Base-by-base conservation (phyloP, 176 grass and related monocot genomes). In the Microstegium vimineum region DNA sequence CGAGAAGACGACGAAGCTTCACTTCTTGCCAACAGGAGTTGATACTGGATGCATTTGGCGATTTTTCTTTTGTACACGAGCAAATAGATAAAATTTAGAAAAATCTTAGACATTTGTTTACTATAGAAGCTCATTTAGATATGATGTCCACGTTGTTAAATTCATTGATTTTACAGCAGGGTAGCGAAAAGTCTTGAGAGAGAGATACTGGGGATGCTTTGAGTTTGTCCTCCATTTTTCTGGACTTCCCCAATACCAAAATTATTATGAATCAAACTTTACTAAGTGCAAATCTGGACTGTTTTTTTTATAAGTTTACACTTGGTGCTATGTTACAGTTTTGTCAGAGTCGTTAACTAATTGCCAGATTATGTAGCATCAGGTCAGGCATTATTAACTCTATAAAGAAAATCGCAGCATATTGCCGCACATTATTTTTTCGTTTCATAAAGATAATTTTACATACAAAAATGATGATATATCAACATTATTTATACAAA, bases 21-120 rank as follows among this genome's bases (percentile, higher is more conserved):
- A 22, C 66, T 89, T 14, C 86, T 95, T 68, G 86, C 89, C 78
- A 79, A 82, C 59, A 89, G 82, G 32, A 81, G 80, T 20, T 95
- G 86, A 89, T 79, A 81, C 33, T 69, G 90, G 75, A 88, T 38
- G 64, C 12, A 84, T 74, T 69, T 10, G 2, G 14, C 51, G 13
- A 18, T 40, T 40, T 70, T 56, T 68, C 71, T 49, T 61, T 43
- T 62, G 61, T 38, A 79, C 80, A 83, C 17, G 14, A 52, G 38
- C 10, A 59, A 13, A 82, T 78, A 82, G 46, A 78, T 82, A 37
- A 52, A 22, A 36, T 62, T 78, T 52, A 79, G 23, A 47, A 67
- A 67, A 45, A 64, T 2, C 56, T 57, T 65, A 38, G 54, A 28
- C 18, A 37, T 17, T 63, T 62, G 26, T 62, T 73, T 28, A 22